Evolutionary conservation across 495 filamentous ascomycete species (phyloP), one percentile per base, ranked within the genome.

Genomic region (Xylona heveae): DNA sequence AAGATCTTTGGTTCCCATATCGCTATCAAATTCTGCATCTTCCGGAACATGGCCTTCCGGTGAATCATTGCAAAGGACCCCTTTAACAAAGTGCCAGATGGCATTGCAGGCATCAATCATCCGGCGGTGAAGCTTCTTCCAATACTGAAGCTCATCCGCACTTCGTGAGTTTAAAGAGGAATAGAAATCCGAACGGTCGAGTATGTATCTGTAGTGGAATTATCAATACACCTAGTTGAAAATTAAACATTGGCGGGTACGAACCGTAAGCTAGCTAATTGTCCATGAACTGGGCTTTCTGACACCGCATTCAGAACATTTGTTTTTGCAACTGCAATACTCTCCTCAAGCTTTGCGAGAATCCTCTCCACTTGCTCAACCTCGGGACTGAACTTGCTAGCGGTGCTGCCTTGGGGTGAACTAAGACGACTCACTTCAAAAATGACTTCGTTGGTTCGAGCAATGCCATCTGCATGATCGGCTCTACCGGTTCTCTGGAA

Each of bases 11-110:
- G 83, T 84, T 15, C 61, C 62, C 5, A 71, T 42, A 28, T 71
- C 66, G 0, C 70, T 49, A 2, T 74, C 73, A 15, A 74, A 65
- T 33, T 84, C 75, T 12, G 72, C 43, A 5, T 79, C 71, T 39
- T 78, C 67, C 1, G 79, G 76, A 1, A 78, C 55, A 49, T 84
- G 69, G 2, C 88, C 84, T 49, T 94, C 85, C 0, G 88, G 88
- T 7, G 84, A 84, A 42, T 91, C 85, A 39, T 80, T 68, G 42
- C 88, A 97, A 2, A 97, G 61, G 8, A 84, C 62, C 28, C 69
- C 59, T 41, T 65, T 69, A 3, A 90, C 77, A 31, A 68, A 58
- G 3, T 52, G 37, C 88, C 88, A 97, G 10, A 92, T 66, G 7
- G 53, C 57, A 20, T 57, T 46, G 38, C 77, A 74, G 28, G 57